A percentile compares a stretch with the other conserved stretches of the same genome.
Evolutionary conservation across 2,329 filamentous ascomycete genomes (phyloP).

Genomic region (Iodosphaeria phyllophila): DNA sequence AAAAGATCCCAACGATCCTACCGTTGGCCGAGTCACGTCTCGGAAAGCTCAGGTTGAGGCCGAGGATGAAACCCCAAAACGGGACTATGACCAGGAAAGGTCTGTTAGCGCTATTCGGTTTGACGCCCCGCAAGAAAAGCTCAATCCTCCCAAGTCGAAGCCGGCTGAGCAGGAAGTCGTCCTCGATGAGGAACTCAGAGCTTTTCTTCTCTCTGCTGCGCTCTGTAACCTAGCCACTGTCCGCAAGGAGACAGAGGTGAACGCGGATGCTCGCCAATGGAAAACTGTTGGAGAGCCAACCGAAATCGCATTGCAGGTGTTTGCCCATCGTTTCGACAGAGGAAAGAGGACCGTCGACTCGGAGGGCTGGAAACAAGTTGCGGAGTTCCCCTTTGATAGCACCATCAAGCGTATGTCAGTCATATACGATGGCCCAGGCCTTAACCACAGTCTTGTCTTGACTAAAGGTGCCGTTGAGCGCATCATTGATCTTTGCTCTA

Average conservation of each 20-base stretch:
- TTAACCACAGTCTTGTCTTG: slow-evolving; percentile 31
- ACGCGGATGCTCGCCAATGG: slow-evolving; percentile 38
- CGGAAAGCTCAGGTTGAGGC: no score
- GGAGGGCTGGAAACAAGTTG: slow-evolving; percentile 40
- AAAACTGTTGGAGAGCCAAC: slow-evolving; percentile 53
- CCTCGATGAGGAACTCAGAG: slow-evolving; percentile 28
- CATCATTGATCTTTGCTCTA: slow-evolving; percentile 35
- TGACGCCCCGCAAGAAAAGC: slow-evolving; percentile 40
- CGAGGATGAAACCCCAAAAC: slow-evolving; percentile 18
- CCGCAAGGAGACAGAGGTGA: slow-evolving; percentile 30
- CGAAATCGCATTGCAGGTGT: slow-evolving; percentile 60
- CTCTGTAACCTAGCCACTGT: slow-evolving; percentile 49
- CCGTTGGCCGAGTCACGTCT: slow-evolving; percentile 33
- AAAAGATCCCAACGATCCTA: slow-evolving; percentile 42
- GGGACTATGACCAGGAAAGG: slow-evolving; percentile 40
- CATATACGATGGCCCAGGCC: slow-evolving; percentile 36
- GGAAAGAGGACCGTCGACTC: slow-evolving; percentile 33
- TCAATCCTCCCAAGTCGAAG: slow-evolving; percentile 17
- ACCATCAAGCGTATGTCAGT: slow-evolving; percentile 67
- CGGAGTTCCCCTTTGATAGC: slow-evolving; percentile 66
- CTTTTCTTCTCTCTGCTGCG: slow-evolving; percentile 35
- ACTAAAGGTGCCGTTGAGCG: slow-evolving; percentile 46
- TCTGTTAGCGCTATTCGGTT: slow-evolving; percentile 41
- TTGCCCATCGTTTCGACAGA: slow-evolving; percentile 47
- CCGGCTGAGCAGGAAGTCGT: slow-evolving; percentile 15